These are phyloP conservation scores for Bipolaris cookei DNA, from an alignment of 2,329 filamentous ascomycete genomes.

Conservation along the genomic window DNA sequence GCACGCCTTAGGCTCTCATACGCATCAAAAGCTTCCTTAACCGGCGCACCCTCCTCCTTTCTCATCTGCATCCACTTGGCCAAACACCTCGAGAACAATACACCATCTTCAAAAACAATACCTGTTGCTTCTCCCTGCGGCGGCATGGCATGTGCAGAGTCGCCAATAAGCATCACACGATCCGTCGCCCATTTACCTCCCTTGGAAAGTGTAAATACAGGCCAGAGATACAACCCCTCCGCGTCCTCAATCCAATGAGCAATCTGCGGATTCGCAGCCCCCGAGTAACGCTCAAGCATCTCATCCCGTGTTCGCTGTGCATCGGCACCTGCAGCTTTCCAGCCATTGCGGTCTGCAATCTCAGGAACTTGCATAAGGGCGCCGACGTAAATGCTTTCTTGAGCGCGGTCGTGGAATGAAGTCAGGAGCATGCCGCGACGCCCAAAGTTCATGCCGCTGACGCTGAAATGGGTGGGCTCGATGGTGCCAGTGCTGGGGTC, in stretches of 20 bases:
- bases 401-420: conserved; percentile 47
- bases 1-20: conserved; percentile 56
- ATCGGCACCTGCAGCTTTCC: conserved; percentile 54
- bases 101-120: conserved; percentile 60
- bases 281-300: conserved; percentile 50
- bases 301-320: conserved; percentile 52
- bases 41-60: conserved; percentile 31
- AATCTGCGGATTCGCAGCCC: conserved; percentile 47
- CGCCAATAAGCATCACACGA: conserved; percentile 54
- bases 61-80: conserved; percentile 52
- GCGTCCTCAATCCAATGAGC: conserved; percentile 52
- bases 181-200: conserved; percentile 54
- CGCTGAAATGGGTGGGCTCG: conserved; percentile 47
- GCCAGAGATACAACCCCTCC: conserved; percentile 55
- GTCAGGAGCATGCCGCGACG: conserved; percentile 55
- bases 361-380: conserved; percentile 54
- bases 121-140: conserved; percentile 60
- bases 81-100: conserved; percentile 56
- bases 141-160: conserved; percentile 59
- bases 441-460: conserved; percentile 55
- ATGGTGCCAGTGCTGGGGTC: conserved; percentile 18
- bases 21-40: conserved; percentile 56
- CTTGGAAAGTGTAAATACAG: conserved; percentile 54
- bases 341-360: conserved; percentile 53
- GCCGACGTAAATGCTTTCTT: conserved; percentile 53